Evolutionary conservation across 257 asterid species (phyloP).

Genomic region (Nicotiana obtusifolia): DNA sequence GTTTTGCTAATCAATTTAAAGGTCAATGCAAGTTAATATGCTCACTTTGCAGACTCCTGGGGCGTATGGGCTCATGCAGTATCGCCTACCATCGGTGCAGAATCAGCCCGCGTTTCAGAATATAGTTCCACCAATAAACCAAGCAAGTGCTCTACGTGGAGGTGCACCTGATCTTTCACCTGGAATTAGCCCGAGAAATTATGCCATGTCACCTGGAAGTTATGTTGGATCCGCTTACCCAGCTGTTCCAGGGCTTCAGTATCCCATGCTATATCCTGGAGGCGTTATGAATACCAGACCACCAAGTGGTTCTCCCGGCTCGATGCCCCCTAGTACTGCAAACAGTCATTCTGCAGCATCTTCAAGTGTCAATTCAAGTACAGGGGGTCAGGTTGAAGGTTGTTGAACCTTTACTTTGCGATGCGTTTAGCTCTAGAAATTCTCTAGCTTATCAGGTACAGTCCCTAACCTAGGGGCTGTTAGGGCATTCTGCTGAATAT

Average conservation of each 20-base stretch:
- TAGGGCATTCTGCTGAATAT: not conserved
- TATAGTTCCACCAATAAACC: slow-evolving; percentile 57
- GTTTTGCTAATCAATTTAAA: slow-evolving; percentile 21
- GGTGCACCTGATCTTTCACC: slow-evolving; percentile 57
- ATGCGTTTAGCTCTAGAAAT: not conserved
- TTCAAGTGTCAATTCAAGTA: slow-evolving; percentile 68
- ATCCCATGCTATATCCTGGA: slow-evolving; percentile 60
- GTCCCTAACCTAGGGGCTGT: not conserved
- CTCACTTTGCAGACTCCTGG: slow-evolving; percentile 73
- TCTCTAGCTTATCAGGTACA: not conserved
- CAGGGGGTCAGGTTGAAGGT: slow-evolving; percentile 89
- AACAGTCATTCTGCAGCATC: slow-evolving; percentile 73
- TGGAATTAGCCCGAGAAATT: slow-evolving; percentile 63
- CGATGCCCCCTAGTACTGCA: slow-evolving; percentile 52
- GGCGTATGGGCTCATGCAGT: slow-evolving; percentile 78
- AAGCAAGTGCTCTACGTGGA: slow-evolving; percentile 59
- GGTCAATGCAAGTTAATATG: slow-evolving; percentile 30
- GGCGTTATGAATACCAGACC: slow-evolving; percentile 49
- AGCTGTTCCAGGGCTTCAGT: slow-evolving; percentile 64
- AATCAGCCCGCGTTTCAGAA: slow-evolving; percentile 62
- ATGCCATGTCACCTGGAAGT: slow-evolving; percentile 47
- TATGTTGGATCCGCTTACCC: slow-evolving; percentile 60
- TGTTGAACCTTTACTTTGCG: slow-evolving; percentile 15
- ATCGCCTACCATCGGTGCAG: slow-evolving; percentile 72
- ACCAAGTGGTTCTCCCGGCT: slow-evolving; percentile 42